Evolutionary conservation across 2,329 filamentous ascomycete species (phyloP).

Genomic region (Albophoma yamanashiensis): DNA sequence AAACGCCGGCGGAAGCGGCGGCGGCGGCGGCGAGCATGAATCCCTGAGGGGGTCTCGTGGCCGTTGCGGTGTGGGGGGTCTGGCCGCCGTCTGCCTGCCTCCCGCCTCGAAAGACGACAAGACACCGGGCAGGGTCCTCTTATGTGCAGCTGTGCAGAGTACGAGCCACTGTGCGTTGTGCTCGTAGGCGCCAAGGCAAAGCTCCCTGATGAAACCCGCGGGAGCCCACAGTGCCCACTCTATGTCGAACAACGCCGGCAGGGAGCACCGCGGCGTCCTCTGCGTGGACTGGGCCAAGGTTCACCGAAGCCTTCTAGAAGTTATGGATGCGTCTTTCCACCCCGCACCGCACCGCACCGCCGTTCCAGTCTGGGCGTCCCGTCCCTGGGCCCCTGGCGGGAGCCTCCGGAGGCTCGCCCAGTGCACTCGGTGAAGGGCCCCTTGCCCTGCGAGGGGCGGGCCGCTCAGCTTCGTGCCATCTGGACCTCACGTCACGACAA

Average conservation of each 20-base stretch:
- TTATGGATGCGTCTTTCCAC: background rate
- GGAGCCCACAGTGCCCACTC: background rate
- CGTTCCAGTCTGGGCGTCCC: background rate
- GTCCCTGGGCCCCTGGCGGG: background rate
- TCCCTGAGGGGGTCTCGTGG: background rate
- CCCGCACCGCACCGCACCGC: background rate
- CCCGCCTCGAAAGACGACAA: background rate
- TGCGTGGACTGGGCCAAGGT: background rate
- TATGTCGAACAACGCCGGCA: background rate
- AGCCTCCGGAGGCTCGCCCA: background rate
- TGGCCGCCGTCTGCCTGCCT: background rate
- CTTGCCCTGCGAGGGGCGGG: background rate
- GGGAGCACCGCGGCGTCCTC: background rate
- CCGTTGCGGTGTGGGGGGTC: background rate
- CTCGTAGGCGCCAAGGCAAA: background rate
- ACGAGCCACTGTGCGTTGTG: no score
- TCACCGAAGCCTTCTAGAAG: slow-evolving; percentile 1
- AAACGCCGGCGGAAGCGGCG: background rate
- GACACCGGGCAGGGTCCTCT: background rate
- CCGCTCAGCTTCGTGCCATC: background rate
- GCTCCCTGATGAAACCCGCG: background rate
- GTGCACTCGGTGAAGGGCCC: background rate
- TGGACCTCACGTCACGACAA: background rate
- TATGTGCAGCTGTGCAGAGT: background rate
- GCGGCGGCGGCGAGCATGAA: background rate